Evolutionary conservation across 1,284 basidiomycete genomes (phyloP), one percentile per base, ranked within the genome.

Genomic region (Fomitopsis betulina): DNA sequence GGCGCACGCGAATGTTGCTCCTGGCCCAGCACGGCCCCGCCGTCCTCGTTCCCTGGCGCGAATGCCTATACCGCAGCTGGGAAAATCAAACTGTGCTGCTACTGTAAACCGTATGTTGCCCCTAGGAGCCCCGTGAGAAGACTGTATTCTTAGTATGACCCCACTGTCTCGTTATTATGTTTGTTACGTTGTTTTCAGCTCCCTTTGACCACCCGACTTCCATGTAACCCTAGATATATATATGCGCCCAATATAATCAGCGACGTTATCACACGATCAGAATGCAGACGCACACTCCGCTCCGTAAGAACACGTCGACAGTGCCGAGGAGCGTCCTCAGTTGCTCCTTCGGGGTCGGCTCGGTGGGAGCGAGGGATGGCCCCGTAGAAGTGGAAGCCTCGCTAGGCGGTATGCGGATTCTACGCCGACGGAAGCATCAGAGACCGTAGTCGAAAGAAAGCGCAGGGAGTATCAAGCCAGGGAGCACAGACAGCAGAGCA

Each of bases 41-140:
- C 42, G 76, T 73, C 45, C 70, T 78, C 35, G 76, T 85, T 55
- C 86, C 89, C 69, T 82, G 90, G 79, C 81, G 85, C 42, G 82
- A 86, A 55, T 77, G 79, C 39, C 76, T 86, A 70, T 75, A 74
- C 61, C 81, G 85, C 61, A 75, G 76, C 53, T 77, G 78, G 58
- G 72, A 81, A 54, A 80, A 79, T 63, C 49, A 21, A 12, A 51
- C 32, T 12, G 68, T 86, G 58, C 74, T 87, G 60, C 72, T 86
- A 57, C 71, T 84, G 60, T 87, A 45, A 9, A 1, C 21, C 32
- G 17, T 51, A 50, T 51, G 25, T 6, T 17, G 45, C 45, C 45
- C 45, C 7, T 4, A 5, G 17, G 23, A 21, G 13, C 19, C 42
- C 38, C 35, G 30, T 51, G 33, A 51, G 17, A 27, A 50, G n/a